Conservation (phyloP, 768 basidiomycete genomes). For the Tricholoma matsutake region DNA sequence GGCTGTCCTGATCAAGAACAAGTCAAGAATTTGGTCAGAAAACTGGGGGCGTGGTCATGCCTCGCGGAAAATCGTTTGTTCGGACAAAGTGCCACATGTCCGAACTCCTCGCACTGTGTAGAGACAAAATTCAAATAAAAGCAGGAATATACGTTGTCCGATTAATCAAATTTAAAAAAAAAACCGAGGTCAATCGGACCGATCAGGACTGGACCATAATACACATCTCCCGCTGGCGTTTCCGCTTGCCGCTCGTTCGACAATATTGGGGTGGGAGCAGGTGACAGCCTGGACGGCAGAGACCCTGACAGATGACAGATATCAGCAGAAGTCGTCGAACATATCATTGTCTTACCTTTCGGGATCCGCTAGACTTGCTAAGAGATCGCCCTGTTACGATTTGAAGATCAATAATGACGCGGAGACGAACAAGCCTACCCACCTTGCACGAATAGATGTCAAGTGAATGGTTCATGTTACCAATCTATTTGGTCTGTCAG, state of each 20-base stretch:
- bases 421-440: background rate
- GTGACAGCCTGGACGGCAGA: constrained; percentile 90
- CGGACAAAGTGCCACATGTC: background rate
- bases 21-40: too few relatives aligned
- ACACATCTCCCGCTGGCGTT: constrained; percentile 80
- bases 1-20: too few relatives aligned
- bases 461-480: constrained; percentile 74
- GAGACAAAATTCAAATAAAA: too few relatives aligned
- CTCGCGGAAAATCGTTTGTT: background rate
- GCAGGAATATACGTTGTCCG: background rate
- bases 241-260: constrained; percentile 74
- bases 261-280: constrained; percentile 72
- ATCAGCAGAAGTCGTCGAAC: constrained; percentile 6
- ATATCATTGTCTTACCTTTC: constrained; percentile 38
- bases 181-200: background rate
- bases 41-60: background rate
- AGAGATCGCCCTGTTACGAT: constrained; percentile 62
- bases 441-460: constrained; percentile 76
- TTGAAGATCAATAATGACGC: constrained; percentile 1
- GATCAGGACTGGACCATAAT: constrained; percentile 65
- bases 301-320: constrained; percentile 41
- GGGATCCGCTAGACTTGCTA: constrained; percentile 60
- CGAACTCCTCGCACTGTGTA: background rate
- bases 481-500: constrained; percentile 45
- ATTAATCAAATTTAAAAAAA: background rate